A percentile compares a stretch with the other conserved stretches of the same genome.
These are phyloP conservation scores for Aspergillus udagawae DNA, from an alignment of 2,329 filamentous ascomycete species.

Conservation along the genomic window DNA sequence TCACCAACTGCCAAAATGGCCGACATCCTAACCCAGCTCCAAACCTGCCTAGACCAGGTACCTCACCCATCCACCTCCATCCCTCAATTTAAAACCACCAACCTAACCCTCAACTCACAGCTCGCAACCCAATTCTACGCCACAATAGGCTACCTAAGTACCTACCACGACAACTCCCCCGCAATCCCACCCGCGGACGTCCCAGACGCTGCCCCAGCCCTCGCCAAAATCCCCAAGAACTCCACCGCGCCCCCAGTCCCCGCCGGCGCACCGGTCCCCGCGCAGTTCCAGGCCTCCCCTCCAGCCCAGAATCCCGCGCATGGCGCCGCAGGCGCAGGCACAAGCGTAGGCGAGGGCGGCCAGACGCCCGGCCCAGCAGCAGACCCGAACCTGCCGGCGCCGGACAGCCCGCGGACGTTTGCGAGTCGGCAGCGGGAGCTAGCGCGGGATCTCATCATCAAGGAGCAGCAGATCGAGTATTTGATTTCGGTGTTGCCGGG, in stretches of 20 bases:
- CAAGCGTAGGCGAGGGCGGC: constrained; percentile 10
- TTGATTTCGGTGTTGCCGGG: constrained; percentile 45
- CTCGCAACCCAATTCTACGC: constrained; percentile 51
- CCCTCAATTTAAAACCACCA: not conserved
- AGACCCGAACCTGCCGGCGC: constrained; percentile 29
- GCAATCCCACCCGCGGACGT: constrained; percentile 30
- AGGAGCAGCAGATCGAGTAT: constrained; percentile 50
- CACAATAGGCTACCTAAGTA: constrained; percentile 46
- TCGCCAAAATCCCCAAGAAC: constrained; percentile 42
- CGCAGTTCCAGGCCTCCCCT: constrained; percentile 14
- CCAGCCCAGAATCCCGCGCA: constrained; percentile 14
- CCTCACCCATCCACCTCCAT: not conserved
- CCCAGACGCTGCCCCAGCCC: constrained; percentile 31
- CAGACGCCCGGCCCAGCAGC: constrained; percentile 17
- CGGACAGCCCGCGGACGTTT: constrained; percentile 42
- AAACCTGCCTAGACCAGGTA: constrained; percentile 50
- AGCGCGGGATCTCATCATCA: constrained; percentile 47
- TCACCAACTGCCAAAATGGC: constrained; percentile 29
- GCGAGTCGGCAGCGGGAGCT: constrained; percentile 44
- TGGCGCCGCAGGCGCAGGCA: constrained; percentile 11
- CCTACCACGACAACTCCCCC: constrained; percentile 43
- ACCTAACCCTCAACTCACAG: constrained; percentile 19
- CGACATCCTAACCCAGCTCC: constrained; percentile 48
- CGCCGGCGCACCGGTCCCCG: constrained; percentile 19
- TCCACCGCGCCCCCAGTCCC: constrained; percentile 32